These are phyloP conservation scores for Pestalotiopsis sp. DNA, from an alignment of 2,329 filamentous ascomycete species.

Conservation along the genomic window DNA sequence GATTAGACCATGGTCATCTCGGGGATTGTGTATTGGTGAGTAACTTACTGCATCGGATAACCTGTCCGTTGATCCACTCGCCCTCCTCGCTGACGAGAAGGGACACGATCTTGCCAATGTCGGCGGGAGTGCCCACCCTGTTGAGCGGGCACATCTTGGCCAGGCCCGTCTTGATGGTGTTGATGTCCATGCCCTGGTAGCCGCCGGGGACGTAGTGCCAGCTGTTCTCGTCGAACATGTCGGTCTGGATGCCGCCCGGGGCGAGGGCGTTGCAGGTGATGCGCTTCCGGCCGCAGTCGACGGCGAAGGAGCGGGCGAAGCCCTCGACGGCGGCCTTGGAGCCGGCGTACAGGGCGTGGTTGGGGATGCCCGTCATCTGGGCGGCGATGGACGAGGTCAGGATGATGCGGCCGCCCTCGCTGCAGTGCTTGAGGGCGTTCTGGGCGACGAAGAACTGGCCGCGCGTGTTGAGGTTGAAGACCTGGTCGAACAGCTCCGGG, in stretches of 20 bases:
- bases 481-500: conserved; percentile 71
- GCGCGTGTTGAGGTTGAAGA: conserved; percentile 72
- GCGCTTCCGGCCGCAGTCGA: conserved; percentile 68
- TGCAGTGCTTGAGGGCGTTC: conserved; percentile 72
- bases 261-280: conserved; percentile 76
- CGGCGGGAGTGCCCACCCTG: conserved; percentile 58
- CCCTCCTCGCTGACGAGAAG: conserved; percentile 59
- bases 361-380: conserved; percentile 65
- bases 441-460: conserved; percentile 80
- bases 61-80: conserved; percentile 63
- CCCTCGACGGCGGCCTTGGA: conserved; percentile 75
- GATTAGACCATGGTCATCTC: not conserved
- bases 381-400: conserved; percentile 73
- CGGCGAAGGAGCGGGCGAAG: conserved; percentile 71
- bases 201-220: conserved; percentile 67
- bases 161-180: conserved; percentile 57
- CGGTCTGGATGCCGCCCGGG: conserved; percentile 73
- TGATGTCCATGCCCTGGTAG: conserved; percentile 50
- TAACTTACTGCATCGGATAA: conserved; percentile 31
- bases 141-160: conserved; percentile 61
- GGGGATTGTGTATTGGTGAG: not conserved
- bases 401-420: conserved; percentile 71
- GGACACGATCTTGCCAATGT: conserved; percentile 61
- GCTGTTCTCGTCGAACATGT: conserved; percentile 75
- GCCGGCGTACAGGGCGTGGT: conserved; percentile 73